Percentiles rank a stretch among this genome's conserved stretches.
Evolutionary conservation across 1,284 basidiomycete species (phyloP).

Genomic region (Schizophyllum amplum): DNA sequence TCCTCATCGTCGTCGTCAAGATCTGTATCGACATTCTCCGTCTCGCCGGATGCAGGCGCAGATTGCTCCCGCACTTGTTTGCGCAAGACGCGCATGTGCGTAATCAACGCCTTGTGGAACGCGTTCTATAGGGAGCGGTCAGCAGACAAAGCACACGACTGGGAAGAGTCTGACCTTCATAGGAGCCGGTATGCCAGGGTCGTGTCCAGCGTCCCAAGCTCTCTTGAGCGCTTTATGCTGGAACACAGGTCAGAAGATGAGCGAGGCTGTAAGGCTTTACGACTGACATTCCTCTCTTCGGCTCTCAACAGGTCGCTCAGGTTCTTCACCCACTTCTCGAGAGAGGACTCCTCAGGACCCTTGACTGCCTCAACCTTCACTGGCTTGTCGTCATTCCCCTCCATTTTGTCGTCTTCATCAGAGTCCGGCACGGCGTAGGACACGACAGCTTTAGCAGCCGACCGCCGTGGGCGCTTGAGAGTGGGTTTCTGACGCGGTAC

Average conservation of each 20-base stretch:
- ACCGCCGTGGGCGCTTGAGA: conserved; percentile 51
- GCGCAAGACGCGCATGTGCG: conserved; percentile 49
- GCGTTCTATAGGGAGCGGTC: conserved; percentile 40
- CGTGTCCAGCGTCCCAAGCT: conserved; percentile 37
- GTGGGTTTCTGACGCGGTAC: conserved; percentile 15
- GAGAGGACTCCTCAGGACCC: conserved; percentile 43
- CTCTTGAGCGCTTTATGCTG: conserved; percentile 54
- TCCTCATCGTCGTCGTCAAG: conserved; percentile 34
- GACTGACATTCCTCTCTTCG: conserved; percentile 57
- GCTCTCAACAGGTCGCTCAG: conserved; percentile 47
- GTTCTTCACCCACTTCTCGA: conserved; percentile 62
- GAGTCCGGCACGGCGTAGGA: conserved; percentile 65
- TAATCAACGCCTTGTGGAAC: conserved; percentile 51
- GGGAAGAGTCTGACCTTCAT: conserved; percentile 40
- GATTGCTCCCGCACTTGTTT: conserved; percentile 46
- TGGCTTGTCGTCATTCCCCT: conserved; percentile 31
- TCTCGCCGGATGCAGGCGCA: conserved; percentile 7
- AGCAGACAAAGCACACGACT: not conserved
- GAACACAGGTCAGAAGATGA: conserved; percentile 10
- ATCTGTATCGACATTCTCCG: conserved; percentile 12
- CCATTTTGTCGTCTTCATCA: conserved; percentile 59
- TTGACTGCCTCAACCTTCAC: conserved; percentile 25
- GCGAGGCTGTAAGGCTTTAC: not conserved
- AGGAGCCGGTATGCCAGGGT: conserved; percentile 28
- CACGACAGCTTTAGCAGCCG: conserved; percentile 37